Conservation (phyloP, 106 monocot genomes). For the Cymbidium sinense region DNA sequence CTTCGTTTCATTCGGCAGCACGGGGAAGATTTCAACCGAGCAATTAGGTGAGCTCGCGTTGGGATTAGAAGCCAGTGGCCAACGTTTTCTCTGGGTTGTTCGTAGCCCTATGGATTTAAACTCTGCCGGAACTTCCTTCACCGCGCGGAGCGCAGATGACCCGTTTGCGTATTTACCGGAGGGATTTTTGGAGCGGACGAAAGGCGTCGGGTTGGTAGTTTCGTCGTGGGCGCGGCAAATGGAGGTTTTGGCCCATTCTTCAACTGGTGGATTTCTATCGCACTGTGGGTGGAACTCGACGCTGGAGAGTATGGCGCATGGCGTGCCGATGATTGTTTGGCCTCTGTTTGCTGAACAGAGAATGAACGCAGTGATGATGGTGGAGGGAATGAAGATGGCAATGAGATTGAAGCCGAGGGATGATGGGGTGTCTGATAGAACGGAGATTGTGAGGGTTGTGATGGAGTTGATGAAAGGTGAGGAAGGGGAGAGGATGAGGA, state of each 20-base stretch:
- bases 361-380: conserved; percentile 63
- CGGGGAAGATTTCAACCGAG: conserved; percentile 31
- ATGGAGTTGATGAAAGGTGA: conserved; percentile 52
- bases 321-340: conserved; percentile 78
- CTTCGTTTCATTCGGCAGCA: conserved; percentile 60
- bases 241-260: conserved; percentile 34
- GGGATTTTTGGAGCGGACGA: conserved; percentile 51
- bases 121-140: conserved; percentile 17
- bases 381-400: conserved; percentile 29
- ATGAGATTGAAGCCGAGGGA: conserved; percentile 12
- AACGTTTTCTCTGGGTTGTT: conserved; percentile 60
- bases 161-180: conserved; percentile 31
- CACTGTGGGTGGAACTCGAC: conserved; percentile 83
- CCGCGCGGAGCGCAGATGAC: conserved; percentile 1
- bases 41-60: conserved; percentile 42
- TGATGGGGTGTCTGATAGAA: conserved; percentile 25
- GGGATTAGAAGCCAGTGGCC: conserved; percentile 43
- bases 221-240: conserved; percentile 55
- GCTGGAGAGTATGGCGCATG: conserved; percentile 47
- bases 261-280: conserved; percentile 54
- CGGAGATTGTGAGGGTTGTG: conserved; percentile 38
- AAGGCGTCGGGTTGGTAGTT: conserved; percentile 35
- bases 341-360: conserved; percentile 76
- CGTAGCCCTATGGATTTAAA: conserved; percentile 15
- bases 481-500: conserved; percentile 27